These are phyloP conservation scores for Amanita fuliginea DNA, from an alignment of 768 basidiomycete species.

Conservation along the genomic window DNA sequence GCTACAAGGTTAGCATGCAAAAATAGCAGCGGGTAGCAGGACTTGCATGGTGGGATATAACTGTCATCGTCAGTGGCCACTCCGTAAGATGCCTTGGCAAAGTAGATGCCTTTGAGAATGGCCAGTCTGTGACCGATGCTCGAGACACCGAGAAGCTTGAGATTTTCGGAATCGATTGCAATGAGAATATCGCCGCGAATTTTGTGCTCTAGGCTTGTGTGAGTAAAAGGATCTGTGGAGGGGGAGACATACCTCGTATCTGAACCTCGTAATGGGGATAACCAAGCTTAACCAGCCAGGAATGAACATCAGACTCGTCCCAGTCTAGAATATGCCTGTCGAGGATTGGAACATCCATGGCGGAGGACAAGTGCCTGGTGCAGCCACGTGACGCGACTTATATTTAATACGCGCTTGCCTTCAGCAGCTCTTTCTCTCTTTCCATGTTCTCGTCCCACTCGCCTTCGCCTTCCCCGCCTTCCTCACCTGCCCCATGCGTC, in stretches of 20 bases:
- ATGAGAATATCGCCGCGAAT: slow-evolving; percentile 88
- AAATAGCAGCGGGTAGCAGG: slow-evolving; percentile 7
- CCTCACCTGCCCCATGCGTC: slow-evolving; percentile 18
- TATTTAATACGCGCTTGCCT: slow-evolving; percentile 1
- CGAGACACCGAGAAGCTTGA: slow-evolving; percentile 81
- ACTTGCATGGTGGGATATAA: slow-evolving; percentile 83
- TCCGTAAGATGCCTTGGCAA: slow-evolving; percentile 73
- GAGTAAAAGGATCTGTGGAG: slow-evolving; percentile 1
- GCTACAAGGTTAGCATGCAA: not conserved
- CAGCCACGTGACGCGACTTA: slow-evolving; percentile 1
- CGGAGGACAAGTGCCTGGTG: not conserved
- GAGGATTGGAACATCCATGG: slow-evolving; percentile 7
- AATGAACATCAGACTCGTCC: slow-evolving; percentile 70
- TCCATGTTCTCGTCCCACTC: slow-evolving; percentile 15
- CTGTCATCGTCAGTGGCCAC: slow-evolving; percentile 76
- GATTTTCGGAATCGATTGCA: slow-evolving; percentile 69
- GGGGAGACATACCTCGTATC: slow-evolving; percentile 52
- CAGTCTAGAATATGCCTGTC: slow-evolving; percentile 38
- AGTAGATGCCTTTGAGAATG: slow-evolving; percentile 89
- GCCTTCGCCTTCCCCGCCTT: slow-evolving; percentile 23
- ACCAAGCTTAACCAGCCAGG: slow-evolving; percentile 69
- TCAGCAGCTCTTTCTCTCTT: slow-evolving; percentile 6
- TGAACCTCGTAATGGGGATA: slow-evolving; percentile 78
- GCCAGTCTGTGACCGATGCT: slow-evolving; percentile 87
- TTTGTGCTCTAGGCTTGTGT: slow-evolving; percentile 56